Percentiles rank a stretch among this genome's conserved stretches.
phyloP scores from a whole-genome alignment of 2,329 filamentous ascomycete species.

The Bisporella sp. region DNA sequence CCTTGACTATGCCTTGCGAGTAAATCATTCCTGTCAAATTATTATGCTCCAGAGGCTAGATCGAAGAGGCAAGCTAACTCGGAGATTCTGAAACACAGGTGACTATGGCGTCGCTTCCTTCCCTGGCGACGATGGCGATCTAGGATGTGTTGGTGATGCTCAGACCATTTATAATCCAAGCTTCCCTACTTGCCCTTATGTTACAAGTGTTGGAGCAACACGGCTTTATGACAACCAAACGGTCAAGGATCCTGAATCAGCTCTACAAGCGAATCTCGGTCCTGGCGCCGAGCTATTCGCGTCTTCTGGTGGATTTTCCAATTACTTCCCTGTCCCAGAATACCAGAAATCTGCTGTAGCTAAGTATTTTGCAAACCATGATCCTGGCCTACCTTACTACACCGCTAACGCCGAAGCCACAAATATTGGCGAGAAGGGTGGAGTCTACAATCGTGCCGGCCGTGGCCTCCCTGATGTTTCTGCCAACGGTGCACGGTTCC shows the following conservation, averaged over 20 bases:
- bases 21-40: too few relatives aligned
- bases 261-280: slow-evolving; percentile 14
- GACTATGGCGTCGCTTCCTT: slow-evolving; percentile 52
- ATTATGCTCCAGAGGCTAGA: too few relatives aligned
- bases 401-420: slow-evolving; percentile 25
- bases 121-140: slow-evolving; percentile 49
- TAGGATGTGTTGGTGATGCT: slow-evolving; percentile 35
- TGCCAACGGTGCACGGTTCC: slow-evolving; percentile 38
- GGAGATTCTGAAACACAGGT: slow-evolving; percentile 29
- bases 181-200: slow-evolving; percentile 64
- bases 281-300: slow-evolving; percentile 35
- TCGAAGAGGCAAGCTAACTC: too few relatives aligned
- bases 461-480: slow-evolving; percentile 48
- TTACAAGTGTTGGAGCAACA: slow-evolving; percentile 62
- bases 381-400: slow-evolving; percentile 18
- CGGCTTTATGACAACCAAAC: slow-evolving; percentile 38
- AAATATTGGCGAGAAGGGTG: slow-evolving; percentile 32
- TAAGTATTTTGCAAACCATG: slow-evolving; percentile 31
- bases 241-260: slow-evolving; percentile 18
- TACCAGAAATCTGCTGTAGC: slow-evolving; percentile 41
- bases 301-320: slow-evolving; percentile 41
- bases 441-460: slow-evolving; percentile 39
- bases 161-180: slow-evolving; percentile 26
- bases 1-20: too few relatives aligned
- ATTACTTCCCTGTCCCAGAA: slow-evolving; percentile 40